Evolutionary conservation across 192 early-diverging fungal genomes (phyloP).

Genomic region (Gamsiella multidivaricata): DNA sequence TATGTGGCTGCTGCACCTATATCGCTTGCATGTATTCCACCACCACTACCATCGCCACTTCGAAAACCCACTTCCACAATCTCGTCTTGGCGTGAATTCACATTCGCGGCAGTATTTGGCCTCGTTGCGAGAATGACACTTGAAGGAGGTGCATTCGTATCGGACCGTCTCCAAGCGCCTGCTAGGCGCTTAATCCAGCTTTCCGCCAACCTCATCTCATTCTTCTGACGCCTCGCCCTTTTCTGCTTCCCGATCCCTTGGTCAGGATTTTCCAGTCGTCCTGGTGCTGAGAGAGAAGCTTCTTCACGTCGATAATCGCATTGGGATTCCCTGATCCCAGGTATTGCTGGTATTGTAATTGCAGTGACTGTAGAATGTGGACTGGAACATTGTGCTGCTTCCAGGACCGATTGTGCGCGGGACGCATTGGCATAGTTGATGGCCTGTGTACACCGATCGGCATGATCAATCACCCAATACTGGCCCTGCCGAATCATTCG

Average conservation of each 20-base stretch:
- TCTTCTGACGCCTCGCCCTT: background rate
- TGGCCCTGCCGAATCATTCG: conserved; percentile 1
- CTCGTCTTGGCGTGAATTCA: too few species aligned
- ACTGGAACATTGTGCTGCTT: background rate
- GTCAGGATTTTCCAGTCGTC: background rate
- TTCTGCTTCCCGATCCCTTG: background rate
- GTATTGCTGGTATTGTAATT: too few species aligned
- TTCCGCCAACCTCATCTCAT: background rate
- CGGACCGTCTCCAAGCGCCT: background rate
- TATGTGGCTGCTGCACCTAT: too few species aligned
- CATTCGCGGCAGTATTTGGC: too few species aligned
- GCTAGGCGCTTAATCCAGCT: background rate
- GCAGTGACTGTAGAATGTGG: background rate
- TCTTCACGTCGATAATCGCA: too few species aligned
- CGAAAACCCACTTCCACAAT: too few species aligned
- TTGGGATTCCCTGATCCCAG: too few species aligned
- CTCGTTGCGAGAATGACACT: too few species aligned
- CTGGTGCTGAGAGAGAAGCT: conserved; percentile 7
- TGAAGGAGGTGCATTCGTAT: background rate
- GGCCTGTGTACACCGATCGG: conserved; percentile 11
- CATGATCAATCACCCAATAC: conserved; percentile 3
- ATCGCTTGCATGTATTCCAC: too few species aligned
- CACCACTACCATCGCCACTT: too few species aligned
- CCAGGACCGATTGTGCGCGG: background rate
- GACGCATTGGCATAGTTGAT: conserved; percentile 10